Evolutionary conservation across 2,329 filamentous ascomycete species (phyloP), one percentile per base, ranked within the genome.

Genomic region (Arthrobotrys sinensis): DNA sequence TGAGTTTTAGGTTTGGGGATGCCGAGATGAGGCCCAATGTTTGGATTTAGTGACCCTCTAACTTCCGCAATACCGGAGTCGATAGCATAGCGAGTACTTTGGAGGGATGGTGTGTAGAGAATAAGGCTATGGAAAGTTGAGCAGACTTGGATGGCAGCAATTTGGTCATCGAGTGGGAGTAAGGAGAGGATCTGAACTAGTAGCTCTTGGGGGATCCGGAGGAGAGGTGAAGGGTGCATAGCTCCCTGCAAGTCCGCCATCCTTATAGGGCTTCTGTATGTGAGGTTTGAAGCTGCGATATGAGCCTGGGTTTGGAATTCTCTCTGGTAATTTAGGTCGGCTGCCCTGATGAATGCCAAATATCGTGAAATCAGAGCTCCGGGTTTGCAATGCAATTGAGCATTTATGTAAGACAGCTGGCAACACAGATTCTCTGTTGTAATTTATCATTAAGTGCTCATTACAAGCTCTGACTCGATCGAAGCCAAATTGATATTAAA

Each of bases 151-250:
- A 45, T 28, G 24, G 28, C 24, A 32, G 36, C 32, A 5, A 76
- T 57, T 40, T 76, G 72, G 28, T 76, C 72, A 16, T 69, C 38
- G 11, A 76, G 11, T 5, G 45, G 19, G n/a, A 76, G 72, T 16
- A 57, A 32, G 11, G 38, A 34, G 40, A 76, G 28, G 4, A 76
- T 76, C 4, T 63, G 36, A n/a, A 70, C n/a, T 10, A 46, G 48
- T 0, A 76, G 21, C 32, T 76, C 72, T 5, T 36, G 36, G 16
- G 72, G 72, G 38, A 76, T 50, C 6, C 34, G 45, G 53, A 76
- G 55, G 46, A 76, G 21, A 16, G 48, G 24, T 7, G 55, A 43
- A 36, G n/a, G 16, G 34, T n/a, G 6, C 10, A 38, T 21, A 3
- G n/a, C 16, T 16, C 14, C 34, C 11, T 38, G 32, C 14, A 3